Base-by-base conservation (phyloP, 495 filamentous ascomycete species). In the Thozetella sp. region DNA sequence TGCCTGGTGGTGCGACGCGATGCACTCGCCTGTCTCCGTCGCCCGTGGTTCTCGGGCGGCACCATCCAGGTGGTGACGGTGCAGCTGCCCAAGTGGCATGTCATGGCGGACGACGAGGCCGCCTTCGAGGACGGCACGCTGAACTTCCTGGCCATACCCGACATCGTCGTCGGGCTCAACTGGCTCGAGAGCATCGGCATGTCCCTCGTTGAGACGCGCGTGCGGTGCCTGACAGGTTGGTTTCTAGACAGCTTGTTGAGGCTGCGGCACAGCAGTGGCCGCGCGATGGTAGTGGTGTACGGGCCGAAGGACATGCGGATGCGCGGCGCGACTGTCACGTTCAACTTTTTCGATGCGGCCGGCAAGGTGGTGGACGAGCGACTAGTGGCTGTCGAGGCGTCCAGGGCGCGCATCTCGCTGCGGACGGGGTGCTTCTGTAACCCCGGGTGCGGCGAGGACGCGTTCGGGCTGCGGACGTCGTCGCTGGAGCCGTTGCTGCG, bases 351-450 rank as follows among this genome's bases (percentile, higher is more conserved):
- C 17, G 72, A 76, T 50, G 62, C 69, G 0, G 57, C 80, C 4
- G 73, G 75, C 2, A 78, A 78, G 55, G 64, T 76, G 1, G 74
- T 86, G 2, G 76, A 88, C n/a, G 84, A 87, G 60, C 68, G 81
- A 12, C 58, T 80, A 0, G 84, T 86, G 3, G 76, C 72, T 10
- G 61, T 67, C 3, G 76, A 78, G 51, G 66, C 72, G 0, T 54
- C 68, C 0, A 65, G 62, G 0, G 70, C 66, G 15, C 67, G 75
- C 45, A 86, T 89, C 45, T 80, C 81, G 50, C 63, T 89, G 4
- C 77, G 86, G 10, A 85, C 81, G 22, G 86, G 86, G 11, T 83
- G 80, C 48, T 76, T 89, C 25, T 89, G 86, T 63, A 89, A 89
- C 59, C 86, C 86, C 0, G 86, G 84, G 2, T 86, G 59, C 1